These are phyloP conservation scores for Schoenoplectus tabernaemontani DNA, from an alignment of 202 grass and related monocot species.

Conservation along the genomic window DNA sequence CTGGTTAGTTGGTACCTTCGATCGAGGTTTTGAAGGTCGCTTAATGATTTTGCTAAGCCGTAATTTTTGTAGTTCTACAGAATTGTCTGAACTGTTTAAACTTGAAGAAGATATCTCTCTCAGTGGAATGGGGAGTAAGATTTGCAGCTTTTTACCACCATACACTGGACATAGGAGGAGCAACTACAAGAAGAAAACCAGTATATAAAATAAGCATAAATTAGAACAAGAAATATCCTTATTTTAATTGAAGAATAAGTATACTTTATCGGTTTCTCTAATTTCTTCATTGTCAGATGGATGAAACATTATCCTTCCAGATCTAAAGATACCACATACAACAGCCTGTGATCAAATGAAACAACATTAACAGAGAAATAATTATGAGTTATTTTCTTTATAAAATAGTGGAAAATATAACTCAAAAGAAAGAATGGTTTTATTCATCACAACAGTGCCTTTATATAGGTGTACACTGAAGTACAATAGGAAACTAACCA, in stretches of 20 bases:
- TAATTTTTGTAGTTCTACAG: constrained; percentile 45
- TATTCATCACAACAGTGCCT: too few species aligned
- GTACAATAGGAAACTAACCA: too few species aligned
- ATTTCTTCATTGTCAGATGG: constrained; percentile 68
- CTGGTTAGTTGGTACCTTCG: constrained; percentile 51
- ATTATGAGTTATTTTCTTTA: constrained; percentile 20
- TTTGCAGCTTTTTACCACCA: constrained; percentile 43
- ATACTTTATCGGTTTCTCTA: constrained; percentile 84
- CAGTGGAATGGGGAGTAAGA: constrained; percentile 28
- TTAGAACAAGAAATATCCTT: neutral
- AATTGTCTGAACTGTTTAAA: constrained; percentile 25
- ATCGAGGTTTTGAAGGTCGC: constrained; percentile 49
- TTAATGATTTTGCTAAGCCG: constrained; percentile 61
- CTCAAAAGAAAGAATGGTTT: too few species aligned
- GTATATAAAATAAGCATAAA: neutral
- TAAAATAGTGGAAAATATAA: too few species aligned
- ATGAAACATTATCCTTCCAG: constrained; percentile 71
- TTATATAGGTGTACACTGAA: too few species aligned
- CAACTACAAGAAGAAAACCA: constrained; percentile 44
- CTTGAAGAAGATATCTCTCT: constrained; percentile 30
- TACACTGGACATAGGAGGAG: constrained; percentile 80
- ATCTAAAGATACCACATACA: constrained; percentile 83
- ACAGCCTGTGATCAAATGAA: constrained; percentile 61
- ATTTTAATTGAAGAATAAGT: constrained; percentile 15
- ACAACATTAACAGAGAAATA: neutral